A percentile compares a stretch with the other conserved stretches of the same genome.
Evolutionary conservation across 495 filamentous ascomycete species (phyloP).

Genomic region (Penicillium paxilli): DNA sequence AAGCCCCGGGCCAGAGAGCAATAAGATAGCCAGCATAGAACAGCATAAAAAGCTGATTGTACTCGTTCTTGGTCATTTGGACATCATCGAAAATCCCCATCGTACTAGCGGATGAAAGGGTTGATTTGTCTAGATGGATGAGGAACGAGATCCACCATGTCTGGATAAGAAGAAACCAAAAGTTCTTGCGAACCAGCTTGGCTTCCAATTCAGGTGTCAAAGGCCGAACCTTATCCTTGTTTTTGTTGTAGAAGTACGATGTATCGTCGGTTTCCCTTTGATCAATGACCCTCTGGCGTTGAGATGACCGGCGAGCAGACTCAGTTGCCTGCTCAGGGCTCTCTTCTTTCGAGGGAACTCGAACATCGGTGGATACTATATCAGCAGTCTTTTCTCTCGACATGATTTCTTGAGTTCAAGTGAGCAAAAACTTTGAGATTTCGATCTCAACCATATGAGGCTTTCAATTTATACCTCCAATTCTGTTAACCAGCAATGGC

Average conservation of each 20-base stretch:
- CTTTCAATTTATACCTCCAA: not conserved
- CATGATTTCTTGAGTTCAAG: not conserved
- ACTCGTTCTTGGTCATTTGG: slow-evolving; percentile 9
- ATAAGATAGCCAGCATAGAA: slow-evolving; percentile 9
- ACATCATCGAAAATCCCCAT: slow-evolving; percentile 10
- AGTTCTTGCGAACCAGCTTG: slow-evolving; percentile 7
- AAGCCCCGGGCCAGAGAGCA: slow-evolving; percentile 8
- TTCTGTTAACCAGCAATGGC: not conserved
- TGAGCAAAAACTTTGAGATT: not conserved
- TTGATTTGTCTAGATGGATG: slow-evolving; percentile 8
- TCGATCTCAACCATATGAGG: not conserved
- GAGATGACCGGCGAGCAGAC: not conserved
- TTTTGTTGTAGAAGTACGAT: slow-evolving; percentile 6
- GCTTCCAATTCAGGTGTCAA: not conserved
- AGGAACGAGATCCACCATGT: slow-evolving; percentile 13
- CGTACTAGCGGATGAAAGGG: slow-evolving; percentile 9
- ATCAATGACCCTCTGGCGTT: not conserved
- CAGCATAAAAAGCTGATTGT: slow-evolving; percentile 10
- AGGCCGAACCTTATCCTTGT: not conserved
- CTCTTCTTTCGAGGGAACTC: not conserved
- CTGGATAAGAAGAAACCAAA: slow-evolving; percentile 3
- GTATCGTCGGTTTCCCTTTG: slow-evolving; percentile 6
- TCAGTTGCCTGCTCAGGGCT: not conserved
- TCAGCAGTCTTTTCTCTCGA: not conserved
- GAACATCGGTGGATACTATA: not conserved